Evolutionary conservation across 495 filamentous ascomycete species (phyloP).

Genomic region (Haplographium delicatum): DNA sequence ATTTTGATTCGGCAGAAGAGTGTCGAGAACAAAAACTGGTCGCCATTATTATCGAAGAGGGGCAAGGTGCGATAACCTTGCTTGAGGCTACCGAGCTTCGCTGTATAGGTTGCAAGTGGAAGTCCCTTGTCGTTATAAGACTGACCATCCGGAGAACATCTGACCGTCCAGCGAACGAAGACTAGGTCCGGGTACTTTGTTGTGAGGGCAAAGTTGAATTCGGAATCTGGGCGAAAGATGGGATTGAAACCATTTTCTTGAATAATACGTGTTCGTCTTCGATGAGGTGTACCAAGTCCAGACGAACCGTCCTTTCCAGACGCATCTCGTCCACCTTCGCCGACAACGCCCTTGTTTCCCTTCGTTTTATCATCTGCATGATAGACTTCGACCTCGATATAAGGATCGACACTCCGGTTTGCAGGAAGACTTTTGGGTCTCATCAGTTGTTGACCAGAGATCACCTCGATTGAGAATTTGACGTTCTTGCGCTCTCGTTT

Average conservation of each 20-base stretch:
- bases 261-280: slow-evolving; percentile 70
- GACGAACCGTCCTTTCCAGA: slow-evolving; percentile 64
- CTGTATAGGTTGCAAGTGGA: slow-evolving; percentile 83
- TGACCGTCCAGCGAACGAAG: slow-evolving; percentile 90
- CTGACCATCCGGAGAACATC: slow-evolving; percentile 66
- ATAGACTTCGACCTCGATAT: slow-evolving; percentile 91
- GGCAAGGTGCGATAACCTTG: slow-evolving; percentile 96
- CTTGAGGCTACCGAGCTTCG: slow-evolving; percentile 82
- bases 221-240: slow-evolving; percentile 63
- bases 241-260: slow-evolving; percentile 90
- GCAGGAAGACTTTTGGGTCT: slow-evolving; percentile 63
- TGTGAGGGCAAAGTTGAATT: slow-evolving; percentile 68
- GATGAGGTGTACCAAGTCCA: slow-evolving; percentile 70
- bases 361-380: slow-evolving; percentile 78
- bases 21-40: slow-evolving; percentile 90
- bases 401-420: slow-evolving; percentile 79
- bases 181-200: slow-evolving; percentile 91
- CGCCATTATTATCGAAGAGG: slow-evolving; percentile 82
- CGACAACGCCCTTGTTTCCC: slow-evolving; percentile 46
- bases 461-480: slow-evolving; percentile 76
- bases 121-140: slow-evolving; percentile 55
- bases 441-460: slow-evolving; percentile 92
- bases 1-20: slow-evolving; percentile 83
- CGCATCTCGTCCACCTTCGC: slow-evolving; percentile 65
- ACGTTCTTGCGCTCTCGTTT: slow-evolving; percentile 72